Conservation (phyloP, 2,329 filamentous ascomycete species). For the Metarhizium rileyi region DNA sequence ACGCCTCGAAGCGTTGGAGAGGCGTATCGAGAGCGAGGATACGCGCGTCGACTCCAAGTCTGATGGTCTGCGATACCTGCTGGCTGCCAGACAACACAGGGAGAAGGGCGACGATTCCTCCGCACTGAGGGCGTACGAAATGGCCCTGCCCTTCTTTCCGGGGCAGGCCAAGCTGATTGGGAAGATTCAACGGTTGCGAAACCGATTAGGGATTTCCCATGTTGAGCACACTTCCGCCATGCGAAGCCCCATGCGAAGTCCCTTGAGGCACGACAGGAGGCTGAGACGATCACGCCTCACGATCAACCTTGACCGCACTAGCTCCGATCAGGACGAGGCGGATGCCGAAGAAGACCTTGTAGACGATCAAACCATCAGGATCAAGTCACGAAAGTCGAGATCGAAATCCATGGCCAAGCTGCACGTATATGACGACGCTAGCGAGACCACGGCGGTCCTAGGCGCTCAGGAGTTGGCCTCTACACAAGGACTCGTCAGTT, state of each 20-base stretch:
- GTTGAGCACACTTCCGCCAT: constrained; percentile 1
- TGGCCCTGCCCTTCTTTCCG: constrained; percentile 77
- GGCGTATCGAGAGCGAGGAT: constrained; percentile 62
- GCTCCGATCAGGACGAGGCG: constrained; percentile 11
- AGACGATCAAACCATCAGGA: constrained; percentile 5
- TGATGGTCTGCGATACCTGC: constrained; percentile 72
- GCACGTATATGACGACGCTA: constrained; percentile 23
- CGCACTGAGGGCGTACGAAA: constrained; percentile 76
- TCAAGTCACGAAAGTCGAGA: constrained; percentile 12
- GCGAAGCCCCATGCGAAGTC: constrained; percentile 3
- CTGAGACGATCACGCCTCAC: constrained; percentile 1
- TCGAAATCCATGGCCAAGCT: constrained; percentile 5
- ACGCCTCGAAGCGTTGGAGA: constrained; percentile 75
- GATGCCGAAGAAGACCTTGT: constrained; percentile 19
- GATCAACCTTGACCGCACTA: not conserved
- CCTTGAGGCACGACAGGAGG: constrained; percentile 2
- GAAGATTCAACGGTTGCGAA: constrained; percentile 56
- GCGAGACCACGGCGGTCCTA: constrained; percentile 3
- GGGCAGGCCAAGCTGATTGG: constrained; percentile 66
- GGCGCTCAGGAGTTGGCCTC: not conserved
- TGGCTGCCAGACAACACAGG: constrained; percentile 89
- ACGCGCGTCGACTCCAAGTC: constrained; percentile 60
- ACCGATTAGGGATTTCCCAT: constrained; percentile 35
- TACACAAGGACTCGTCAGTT: not conserved
- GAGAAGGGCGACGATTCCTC: constrained; percentile 69